These are phyloP conservation scores for Aureobasidium sp. DNA, from an alignment of 2,329 filamentous ascomycete genomes.

Conservation along the genomic window DNA sequence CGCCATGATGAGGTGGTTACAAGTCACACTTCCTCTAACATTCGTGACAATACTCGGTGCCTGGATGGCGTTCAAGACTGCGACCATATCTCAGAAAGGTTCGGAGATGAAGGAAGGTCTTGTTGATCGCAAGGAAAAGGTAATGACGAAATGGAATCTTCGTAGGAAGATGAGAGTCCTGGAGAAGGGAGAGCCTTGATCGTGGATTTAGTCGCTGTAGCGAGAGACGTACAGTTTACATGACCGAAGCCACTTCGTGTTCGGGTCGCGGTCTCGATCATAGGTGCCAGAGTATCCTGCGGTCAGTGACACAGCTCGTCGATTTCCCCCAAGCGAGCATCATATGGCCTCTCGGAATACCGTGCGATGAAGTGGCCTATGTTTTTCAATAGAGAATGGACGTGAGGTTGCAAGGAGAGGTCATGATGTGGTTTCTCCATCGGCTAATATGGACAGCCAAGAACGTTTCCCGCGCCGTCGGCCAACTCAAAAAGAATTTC, in stretches of 20 bases:
- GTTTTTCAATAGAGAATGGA: not conserved
- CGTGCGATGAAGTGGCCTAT: not conserved
- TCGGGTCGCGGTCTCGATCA: too few species aligned
- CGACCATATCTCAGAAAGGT: not conserved
- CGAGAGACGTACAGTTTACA: not conserved
- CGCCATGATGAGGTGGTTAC: constrained; percentile 32
- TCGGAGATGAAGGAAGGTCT: not conserved
- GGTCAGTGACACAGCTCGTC: too few species aligned
- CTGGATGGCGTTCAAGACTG: constrained; percentile 20
- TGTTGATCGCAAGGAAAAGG: not conserved
- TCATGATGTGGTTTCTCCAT: not conserved
- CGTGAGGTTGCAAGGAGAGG: not conserved
- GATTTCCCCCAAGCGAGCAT: not conserved
- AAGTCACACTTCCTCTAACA: constrained; percentile 35
- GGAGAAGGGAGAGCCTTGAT: not conserved
- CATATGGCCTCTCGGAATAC: not conserved
- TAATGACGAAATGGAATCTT: not conserved
- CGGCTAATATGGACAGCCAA: not conserved
- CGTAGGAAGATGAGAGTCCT: not conserved
- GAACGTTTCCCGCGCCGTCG: not conserved
- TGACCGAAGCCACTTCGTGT: not conserved
- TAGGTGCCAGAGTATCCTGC: too few species aligned
- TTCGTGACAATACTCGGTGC: constrained; percentile 24
- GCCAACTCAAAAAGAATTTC: not conserved
- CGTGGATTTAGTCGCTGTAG: not conserved